Evolutionary conservation across 106 monocot species (phyloP), one percentile per base, ranked within the genome.

Genomic region (Hemerocallis citrina): DNA sequence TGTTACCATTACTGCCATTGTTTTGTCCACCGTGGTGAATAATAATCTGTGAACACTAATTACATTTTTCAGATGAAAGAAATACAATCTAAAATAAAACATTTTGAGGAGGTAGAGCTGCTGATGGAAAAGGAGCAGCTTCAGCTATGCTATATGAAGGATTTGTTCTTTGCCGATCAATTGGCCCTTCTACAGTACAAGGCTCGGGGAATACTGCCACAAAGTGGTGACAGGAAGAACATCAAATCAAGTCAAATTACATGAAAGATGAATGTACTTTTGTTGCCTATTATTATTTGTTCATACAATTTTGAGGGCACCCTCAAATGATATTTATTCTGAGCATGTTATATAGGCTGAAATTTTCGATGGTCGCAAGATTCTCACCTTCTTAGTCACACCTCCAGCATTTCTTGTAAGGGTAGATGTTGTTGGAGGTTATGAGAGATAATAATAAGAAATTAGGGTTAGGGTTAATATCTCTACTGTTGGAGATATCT

Each of bases 81-180:
- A 65, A 80, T 93, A 35, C 79, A 85, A 61, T 82, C 89, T 24
- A 89, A 85, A 40, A 80, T 93, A 7, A 16, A 57, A 9, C 61
- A 65, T 37, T 89, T 89, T 55, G 93, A 93, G 69, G 73, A 79
- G 28, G 4, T 80, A 25, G 93, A 93, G 62, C 42, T 75, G 33
- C 59, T 74, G 59, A 44, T 93, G 79, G 89, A 89, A 75, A 93
- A 80, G 64, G 89, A 93, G 57, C 28, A 79, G 76, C 67, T 59
- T 34, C 93, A 89, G 32, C 33, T 89, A 6, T 45, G 71, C 10
- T 39, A 75, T 37, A 52, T 93, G 60, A 79, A 59, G 61, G 71
- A 73, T 62, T 40, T 84, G 14, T 60, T 89, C 23, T 89, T 89
- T 57, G 58, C 81, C 21, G 89, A 93, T 68, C 89, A 89, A 43